Base-by-base conservation (phyloP, 2,329 filamentous ascomycete genomes). In the Basipetospora chlamydospora region DNA sequence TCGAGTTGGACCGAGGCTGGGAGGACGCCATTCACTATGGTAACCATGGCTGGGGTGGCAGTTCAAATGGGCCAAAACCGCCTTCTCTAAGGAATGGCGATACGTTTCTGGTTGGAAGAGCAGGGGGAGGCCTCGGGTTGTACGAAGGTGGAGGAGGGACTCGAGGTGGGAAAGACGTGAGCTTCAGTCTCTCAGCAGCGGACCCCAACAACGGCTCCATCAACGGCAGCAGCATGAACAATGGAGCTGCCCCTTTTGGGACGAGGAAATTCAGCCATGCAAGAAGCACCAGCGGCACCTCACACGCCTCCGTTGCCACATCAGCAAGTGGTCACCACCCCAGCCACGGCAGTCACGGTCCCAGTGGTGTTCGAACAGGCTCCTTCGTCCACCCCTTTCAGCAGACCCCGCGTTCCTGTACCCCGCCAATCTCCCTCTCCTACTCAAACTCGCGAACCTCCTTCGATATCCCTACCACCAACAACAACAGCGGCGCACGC, bases 311-410 rank as follows among this genome's bases (percentile, higher is more conserved):
- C 8, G 60, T 70, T 37, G 62, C 67, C 6, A 73, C 70, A 18
- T 64, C 63, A 34, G 65, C 59, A 42, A 75, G 70, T 46, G 62
- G 54, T 28, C 54, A 50, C 37, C 46, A 52, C 34, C 41, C 15
- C 6, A 12, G 29, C 16, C n/a, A n/a, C n/a, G n/a, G n/a, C n/a
- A n/a, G n/a, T n/a, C n/a, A n/a, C n/a, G n/a, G n/a, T n/a, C n/a
- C n/a, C n/a, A n/a, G 56, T 37, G 60, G 66, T 39, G 28, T 29
- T 26, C 15, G 30, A 31, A 58, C 57, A 39, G 60, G 61, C 39
- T 55, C 61, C 22, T 77, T 78, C 47, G 63, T 77, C 15, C 74
- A 78, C 48, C 73, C 74, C 18, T 77, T 76, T 44, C 71, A 77
- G 49, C 74, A 77, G 54, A 75, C 62, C 7, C 74, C 74, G 22